A percentile compares a stretch with the other conserved stretches of the same genome.
phyloP scores from a whole-genome alignment of 495 filamentous ascomycete species.

The Neurospora sp. region DNA sequence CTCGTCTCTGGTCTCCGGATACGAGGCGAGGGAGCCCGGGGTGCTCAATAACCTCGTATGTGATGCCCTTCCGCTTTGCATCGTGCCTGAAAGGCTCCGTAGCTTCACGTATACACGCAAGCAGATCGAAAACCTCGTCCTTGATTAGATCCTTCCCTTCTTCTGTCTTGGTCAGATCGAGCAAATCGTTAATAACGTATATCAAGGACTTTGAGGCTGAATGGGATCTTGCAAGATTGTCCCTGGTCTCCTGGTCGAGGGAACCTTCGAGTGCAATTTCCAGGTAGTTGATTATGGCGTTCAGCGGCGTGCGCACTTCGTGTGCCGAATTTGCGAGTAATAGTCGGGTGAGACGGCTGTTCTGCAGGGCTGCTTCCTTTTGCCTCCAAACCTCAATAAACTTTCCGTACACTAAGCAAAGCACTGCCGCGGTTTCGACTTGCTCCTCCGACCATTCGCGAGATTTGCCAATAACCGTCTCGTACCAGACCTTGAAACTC shows the following conservation, averaged over 20 bases:
- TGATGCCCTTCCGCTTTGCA: slow-evolving; percentile 63
- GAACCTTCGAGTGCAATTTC: slow-evolving; percentile 86
- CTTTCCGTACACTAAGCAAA: slow-evolving; percentile 76
- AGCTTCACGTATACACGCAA: slow-evolving; percentile 62
- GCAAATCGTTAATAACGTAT: slow-evolving; percentile 90
- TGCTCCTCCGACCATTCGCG: slow-evolving; percentile 67
- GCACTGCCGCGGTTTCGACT: slow-evolving; percentile 76
- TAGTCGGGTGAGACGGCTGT: slow-evolving; percentile 67
- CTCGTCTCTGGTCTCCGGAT: slow-evolving; percentile 66
- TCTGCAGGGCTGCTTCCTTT: slow-evolving; percentile 78
- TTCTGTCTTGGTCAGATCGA: slow-evolving; percentile 86
- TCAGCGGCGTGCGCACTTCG: slow-evolving; percentile 87
- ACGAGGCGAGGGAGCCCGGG: slow-evolving; percentile 62
- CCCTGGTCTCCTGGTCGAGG: slow-evolving; percentile 73
- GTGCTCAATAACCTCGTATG: slow-evolving; percentile 55
- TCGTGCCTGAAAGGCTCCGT: slow-evolving; percentile 64
- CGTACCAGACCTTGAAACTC: slow-evolving; percentile 68
- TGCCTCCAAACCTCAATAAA: slow-evolving; percentile 89
- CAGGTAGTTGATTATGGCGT: slow-evolving; percentile 93
- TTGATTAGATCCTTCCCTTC: slow-evolving; percentile 72
- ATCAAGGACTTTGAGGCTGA: slow-evolving; percentile 94
- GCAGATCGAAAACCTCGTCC: slow-evolving; percentile 70
- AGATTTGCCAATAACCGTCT: slow-evolving; percentile 65
- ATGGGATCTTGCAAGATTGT: slow-evolving; percentile 78
- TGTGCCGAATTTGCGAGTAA: slow-evolving; percentile 88